A percentile compares a stretch with the other conserved stretches of the same genome.
Conservation (phyloP, 306 rosid genomes). For the Arachis hypogaea region DNA sequence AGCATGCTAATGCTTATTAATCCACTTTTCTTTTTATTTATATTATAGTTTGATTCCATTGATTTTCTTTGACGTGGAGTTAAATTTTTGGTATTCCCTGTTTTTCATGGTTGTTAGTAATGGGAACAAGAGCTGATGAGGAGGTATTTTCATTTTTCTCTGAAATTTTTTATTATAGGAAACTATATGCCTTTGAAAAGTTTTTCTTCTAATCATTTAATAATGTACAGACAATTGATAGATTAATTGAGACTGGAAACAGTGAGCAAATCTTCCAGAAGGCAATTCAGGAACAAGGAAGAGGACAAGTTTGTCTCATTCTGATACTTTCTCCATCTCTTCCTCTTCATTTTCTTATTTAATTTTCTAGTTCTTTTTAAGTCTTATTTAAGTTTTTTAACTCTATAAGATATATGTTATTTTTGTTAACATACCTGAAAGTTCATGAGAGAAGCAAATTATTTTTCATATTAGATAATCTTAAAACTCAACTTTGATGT, state of each 20-base stretch:
- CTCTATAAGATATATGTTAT: no score
- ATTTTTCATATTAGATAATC: background rate
- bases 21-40: no score
- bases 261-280: conserved; percentile 92
- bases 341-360: conserved; percentile 8
- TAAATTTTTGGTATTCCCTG: conserved; percentile 24
- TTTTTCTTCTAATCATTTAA: conserved; percentile 51
- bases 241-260: conserved; percentile 94
- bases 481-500: background rate
- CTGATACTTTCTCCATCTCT: conserved; percentile 3
- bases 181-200: conserved; percentile 2
- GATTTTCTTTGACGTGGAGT: conserved; percentile 27
- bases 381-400: background rate
- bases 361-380: background rate
- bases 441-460: conserved; percentile 12
- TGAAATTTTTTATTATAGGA: background rate
- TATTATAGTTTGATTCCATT: conserved; percentile 10
- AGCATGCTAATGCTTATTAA: no score
- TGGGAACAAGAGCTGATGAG: conserved; percentile 86
- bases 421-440: background rate
- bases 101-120: conserved; percentile 61
- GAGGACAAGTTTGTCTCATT: conserved; percentile 77
- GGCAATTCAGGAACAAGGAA: conserved; percentile 95
- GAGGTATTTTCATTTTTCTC: conserved; percentile 56
- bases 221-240: conserved; percentile 84